Conservation (phyloP, 441 rosid species). For the Syzygium malaccense region DNA sequence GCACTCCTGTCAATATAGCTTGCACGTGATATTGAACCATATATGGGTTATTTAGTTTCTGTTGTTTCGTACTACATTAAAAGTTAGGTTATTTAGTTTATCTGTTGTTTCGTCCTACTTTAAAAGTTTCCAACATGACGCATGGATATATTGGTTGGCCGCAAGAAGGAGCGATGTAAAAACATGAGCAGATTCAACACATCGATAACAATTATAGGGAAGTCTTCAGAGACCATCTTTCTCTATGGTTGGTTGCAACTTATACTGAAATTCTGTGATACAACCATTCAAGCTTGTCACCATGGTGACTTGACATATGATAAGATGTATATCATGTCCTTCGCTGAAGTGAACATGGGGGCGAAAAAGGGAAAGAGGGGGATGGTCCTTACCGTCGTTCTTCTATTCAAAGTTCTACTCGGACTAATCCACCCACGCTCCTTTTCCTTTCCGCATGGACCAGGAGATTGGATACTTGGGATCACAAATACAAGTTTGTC, state of each 20-base stretch:
- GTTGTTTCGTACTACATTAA: neutral
- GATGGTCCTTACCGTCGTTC: fast-evolving
- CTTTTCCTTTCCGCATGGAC: fast-evolving
- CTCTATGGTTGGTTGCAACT: neutral
- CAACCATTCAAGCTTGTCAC: neutral
- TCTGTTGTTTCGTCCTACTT: fast-evolving
- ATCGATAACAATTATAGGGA: neutral
- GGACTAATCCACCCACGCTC: fast-evolving
- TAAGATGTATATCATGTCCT: fast-evolving
- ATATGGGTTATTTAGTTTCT: no score
- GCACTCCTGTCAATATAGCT: neutral
- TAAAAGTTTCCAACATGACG: neutral
- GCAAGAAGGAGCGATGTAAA: fast-evolving
- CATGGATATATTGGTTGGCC: neutral
- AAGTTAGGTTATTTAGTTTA: neutral
- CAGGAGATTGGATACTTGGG: fast-evolving
- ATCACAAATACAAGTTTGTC: neutral
- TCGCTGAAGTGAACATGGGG: neutral
- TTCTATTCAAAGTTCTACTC: neutral
- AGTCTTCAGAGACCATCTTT: neutral
- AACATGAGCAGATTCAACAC: neutral
- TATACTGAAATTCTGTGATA: neutral
- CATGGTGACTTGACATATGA: neutral
- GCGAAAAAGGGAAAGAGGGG: fast-evolving
- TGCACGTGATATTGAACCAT: neutral